phyloP scores from a whole-genome alignment of 441 rosid species.

The Erodium chrysanthum region DNA sequence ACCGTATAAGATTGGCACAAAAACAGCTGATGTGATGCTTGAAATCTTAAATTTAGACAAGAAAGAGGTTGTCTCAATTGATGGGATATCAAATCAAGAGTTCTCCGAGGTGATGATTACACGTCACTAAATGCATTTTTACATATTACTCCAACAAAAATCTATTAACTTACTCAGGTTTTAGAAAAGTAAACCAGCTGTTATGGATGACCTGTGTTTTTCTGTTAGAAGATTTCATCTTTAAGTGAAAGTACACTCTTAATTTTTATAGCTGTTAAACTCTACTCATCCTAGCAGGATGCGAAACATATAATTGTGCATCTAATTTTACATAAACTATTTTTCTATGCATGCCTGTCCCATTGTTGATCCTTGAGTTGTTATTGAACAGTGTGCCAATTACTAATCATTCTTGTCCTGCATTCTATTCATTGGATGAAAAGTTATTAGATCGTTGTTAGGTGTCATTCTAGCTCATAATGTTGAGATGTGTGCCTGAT shows the following conservation, averaged over 20 bases:
- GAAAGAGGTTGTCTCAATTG: slow-evolving; percentile 65
- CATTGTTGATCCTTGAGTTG: not conserved
- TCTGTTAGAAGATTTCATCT: not conserved
- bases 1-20: slow-evolving; percentile 57
- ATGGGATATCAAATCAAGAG: slow-evolving; percentile 72
- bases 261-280: not conserved
- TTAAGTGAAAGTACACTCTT: not conserved
- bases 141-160: not conserved
- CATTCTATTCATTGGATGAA: not conserved
- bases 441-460: not conserved
- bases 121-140: slow-evolving; percentile 7
- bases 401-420: not conserved
- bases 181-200: not conserved
- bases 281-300: not conserved
- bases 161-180: not conserved
- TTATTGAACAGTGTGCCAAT: not conserved
- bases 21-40: slow-evolving; percentile 50
- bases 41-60: slow-evolving; percentile 66
- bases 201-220: not conserved
- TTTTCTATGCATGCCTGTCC: not conserved
- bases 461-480: not conserved
- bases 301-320: not conserved
- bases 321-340: not conserved
- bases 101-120: slow-evolving; percentile 66
- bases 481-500: not conserved